phyloP scores from a whole-genome alignment of 768 basidiomycete genomes.

The Agaricus blazei region DNA sequence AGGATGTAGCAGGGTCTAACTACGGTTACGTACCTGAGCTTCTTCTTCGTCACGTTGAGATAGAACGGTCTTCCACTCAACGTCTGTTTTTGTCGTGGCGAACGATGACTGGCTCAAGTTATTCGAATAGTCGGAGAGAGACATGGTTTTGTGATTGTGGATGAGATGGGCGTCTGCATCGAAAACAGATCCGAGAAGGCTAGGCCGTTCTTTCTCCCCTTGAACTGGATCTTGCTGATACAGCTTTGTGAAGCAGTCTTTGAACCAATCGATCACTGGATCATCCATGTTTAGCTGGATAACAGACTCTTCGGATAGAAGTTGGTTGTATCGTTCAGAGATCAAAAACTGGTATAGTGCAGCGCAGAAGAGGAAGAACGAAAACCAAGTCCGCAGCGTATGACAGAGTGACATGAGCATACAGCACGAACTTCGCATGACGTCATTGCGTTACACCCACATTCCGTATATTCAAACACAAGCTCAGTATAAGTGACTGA shows the following conservation, averaged over 20 bases:
- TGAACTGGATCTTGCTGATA: neutral
- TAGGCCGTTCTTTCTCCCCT: neutral
- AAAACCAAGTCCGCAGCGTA: neutral
- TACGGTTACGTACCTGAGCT: neutral
- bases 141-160: conserved; percentile 21
- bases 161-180: neutral
- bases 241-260: neutral
- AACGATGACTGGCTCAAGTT: conserved; percentile 17
- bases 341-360: neutral
- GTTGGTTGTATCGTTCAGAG: no score
- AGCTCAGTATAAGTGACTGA: no score
- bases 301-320: neutral
- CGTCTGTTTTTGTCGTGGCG: conserved; percentile 15
- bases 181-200: neutral
- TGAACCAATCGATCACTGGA: neutral
- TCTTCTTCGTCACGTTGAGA: conserved; percentile 15
- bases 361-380: neutral
- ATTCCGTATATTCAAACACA: no score
- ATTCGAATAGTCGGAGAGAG: conserved; percentile 23
- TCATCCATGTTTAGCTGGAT: neutral
- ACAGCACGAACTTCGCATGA: neutral
- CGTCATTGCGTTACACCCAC: neutral
- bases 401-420: neutral
- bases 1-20: neutral
- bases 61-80: conserved; percentile 31